Percentiles rank a stretch among this genome's conserved stretches.
These are phyloP conservation scores for Ascocoryne sarcoides DNA, from an alignment of 2,329 filamentous ascomycete genomes.

Conservation along the genomic window DNA sequence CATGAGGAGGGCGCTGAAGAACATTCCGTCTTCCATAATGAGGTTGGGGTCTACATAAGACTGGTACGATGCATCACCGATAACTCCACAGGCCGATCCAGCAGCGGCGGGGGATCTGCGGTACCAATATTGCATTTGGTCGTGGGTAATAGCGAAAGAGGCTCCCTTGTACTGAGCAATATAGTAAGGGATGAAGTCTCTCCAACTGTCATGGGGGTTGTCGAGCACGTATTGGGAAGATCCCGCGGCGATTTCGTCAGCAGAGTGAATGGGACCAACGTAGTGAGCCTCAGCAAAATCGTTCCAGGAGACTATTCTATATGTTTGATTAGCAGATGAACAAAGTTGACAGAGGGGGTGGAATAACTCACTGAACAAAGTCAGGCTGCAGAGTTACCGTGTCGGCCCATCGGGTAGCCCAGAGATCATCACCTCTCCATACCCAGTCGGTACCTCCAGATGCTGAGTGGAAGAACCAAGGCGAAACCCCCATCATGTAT, in stretches of 20 bases:
- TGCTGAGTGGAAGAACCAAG: slow-evolving; percentile 53
- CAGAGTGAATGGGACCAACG: slow-evolving; percentile 38
- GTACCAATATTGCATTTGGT: slow-evolving; percentile 37
- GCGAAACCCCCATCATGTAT: slow-evolving; percentile 48
- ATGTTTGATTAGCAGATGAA: not conserved
- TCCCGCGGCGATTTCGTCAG: slow-evolving; percentile 28
- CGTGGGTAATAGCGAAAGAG: slow-evolving; percentile 21
- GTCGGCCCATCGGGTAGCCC: slow-evolving; percentile 49
- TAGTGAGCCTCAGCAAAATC: slow-evolving; percentile 46
- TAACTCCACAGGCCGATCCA: slow-evolving; percentile 29
- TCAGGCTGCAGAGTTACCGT: slow-evolving; percentile 37
- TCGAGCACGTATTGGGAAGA: slow-evolving; percentile 39
- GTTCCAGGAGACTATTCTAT: slow-evolving; percentile 39
- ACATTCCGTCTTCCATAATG: slow-evolving; percentile 28
- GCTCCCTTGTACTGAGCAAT: slow-evolving; percentile 41
- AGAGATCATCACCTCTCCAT: slow-evolving; percentile 52
- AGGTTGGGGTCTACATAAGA: slow-evolving; percentile 16
- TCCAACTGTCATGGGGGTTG: slow-evolving; percentile 43
- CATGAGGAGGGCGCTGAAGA: slow-evolving; percentile 26
- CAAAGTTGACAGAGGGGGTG: slow-evolving; percentile 4
- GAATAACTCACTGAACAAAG: slow-evolving; percentile 33
- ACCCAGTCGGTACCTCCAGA: slow-evolving; percentile 53
- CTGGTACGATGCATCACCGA: slow-evolving; percentile 23
- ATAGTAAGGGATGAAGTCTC: slow-evolving; percentile 39
- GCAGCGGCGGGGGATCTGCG: slow-evolving; percentile 29